Evolutionary conservation across 2,329 filamentous ascomycete genomes (phyloP).

Genomic region (Reticulascus tulasneorum): DNA sequence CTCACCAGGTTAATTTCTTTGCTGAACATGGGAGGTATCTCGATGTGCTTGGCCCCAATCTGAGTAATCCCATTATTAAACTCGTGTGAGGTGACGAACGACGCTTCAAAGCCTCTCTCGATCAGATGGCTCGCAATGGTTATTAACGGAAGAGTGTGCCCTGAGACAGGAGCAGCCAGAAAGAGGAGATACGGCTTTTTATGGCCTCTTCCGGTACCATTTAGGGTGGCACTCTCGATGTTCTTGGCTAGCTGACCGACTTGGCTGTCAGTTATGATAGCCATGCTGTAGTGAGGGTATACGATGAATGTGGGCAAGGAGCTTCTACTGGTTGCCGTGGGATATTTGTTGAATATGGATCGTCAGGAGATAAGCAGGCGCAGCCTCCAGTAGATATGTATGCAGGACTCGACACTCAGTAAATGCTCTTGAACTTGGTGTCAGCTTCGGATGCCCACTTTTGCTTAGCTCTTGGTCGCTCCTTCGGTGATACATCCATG

Average conservation of each 20-base stretch:
- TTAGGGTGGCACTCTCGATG: not conserved
- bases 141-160: slow-evolving; percentile 26
- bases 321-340: too few species aligned
- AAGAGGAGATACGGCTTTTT: slow-evolving; percentile 25
- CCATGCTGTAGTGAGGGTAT: too few species aligned
- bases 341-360: too few species aligned
- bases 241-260: not conserved
- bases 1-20: slow-evolving; percentile 17
- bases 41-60: slow-evolving; percentile 33
- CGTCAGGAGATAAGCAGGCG: too few species aligned
- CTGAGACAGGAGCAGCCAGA: slow-evolving; percentile 20
- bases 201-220: slow-evolving; percentile 6
- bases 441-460: too few species aligned
- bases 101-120: slow-evolving; percentile 35
- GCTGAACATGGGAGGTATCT: slow-evolving; percentile 6
- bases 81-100: slow-evolving; percentile 33
- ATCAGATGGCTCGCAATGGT: slow-evolving; percentile 33
- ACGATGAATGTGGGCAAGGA: too few species aligned
- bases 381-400: too few species aligned
- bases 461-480: too few species aligned
- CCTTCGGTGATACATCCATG: too few species aligned
- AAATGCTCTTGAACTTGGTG: too few species aligned
- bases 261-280: too few species aligned
- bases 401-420: too few species aligned
- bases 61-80: slow-evolving; percentile 30